phyloP scores from a whole-genome alignment of 257 asterid genomes.

The Solanum commersonii region DNA sequence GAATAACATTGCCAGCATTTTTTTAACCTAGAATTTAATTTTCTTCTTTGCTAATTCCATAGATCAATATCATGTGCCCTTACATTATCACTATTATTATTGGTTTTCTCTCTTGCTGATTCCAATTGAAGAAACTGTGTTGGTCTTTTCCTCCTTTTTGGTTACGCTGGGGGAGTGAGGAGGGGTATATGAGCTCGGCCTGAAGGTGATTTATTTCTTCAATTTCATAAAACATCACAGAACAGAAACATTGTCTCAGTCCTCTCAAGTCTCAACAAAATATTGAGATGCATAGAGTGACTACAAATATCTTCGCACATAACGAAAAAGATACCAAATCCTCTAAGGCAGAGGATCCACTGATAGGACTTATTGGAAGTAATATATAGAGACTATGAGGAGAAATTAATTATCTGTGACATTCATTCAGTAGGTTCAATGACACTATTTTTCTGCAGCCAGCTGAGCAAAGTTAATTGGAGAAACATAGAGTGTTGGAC shows the following conservation, averaged over 20 bases:
- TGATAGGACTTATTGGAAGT: neutral
- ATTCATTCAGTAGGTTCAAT: neutral
- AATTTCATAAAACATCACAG: neutral
- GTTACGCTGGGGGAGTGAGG: neutral
- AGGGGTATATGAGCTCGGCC: neutral
- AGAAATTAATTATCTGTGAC: neutral
- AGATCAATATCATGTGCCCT: neutral
- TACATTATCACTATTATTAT: neutral
- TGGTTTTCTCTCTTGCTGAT: neutral
- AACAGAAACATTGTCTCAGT: neutral
- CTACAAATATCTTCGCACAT: neutral
- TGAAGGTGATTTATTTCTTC: neutral
- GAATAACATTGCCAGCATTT: neutral
- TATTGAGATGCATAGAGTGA: neutral
- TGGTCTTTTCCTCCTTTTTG: neutral
- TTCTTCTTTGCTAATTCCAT: neutral
- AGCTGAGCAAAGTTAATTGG: conserved; percentile 31
- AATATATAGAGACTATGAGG: neutral
- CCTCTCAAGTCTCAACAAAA: neutral
- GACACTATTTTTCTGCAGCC: neutral
- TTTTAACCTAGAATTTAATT: neutral
- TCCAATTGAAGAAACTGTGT: neutral
- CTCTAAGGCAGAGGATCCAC: neutral
- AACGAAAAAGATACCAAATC: neutral
- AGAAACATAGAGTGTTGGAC: conserved; percentile 19